Percentiles rank a stretch among this genome's conserved stretches.
Conservation (phyloP, 1,139 yeast species). For the Diutina sp. region DNA sequence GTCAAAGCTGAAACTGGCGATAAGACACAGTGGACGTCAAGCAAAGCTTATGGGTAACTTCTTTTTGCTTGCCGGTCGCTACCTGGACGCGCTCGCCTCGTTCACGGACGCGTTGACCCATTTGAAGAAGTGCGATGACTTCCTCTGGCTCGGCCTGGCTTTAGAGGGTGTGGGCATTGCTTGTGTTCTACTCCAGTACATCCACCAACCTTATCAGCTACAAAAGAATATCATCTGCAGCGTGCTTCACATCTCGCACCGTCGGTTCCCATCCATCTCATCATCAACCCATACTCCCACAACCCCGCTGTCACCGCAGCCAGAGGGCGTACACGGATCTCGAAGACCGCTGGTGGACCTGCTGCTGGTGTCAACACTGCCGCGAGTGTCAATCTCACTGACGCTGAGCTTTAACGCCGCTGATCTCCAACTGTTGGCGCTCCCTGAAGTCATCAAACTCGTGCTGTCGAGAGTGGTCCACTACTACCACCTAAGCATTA, state of each 20-base stretch:
- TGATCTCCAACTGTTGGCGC: conserved; percentile 9
- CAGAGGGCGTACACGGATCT: neutral
- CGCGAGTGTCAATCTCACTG: neutral
- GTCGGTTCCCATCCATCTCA: neutral
- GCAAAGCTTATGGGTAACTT: conserved; percentile 66
- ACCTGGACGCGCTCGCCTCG: conserved; percentile 54
- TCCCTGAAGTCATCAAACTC: conserved; percentile 38
- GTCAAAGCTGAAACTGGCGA: conserved; percentile 18
- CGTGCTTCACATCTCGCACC: neutral
- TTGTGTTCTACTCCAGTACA: conserved; percentile 44
- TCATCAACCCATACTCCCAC: neutral
- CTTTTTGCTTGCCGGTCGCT: conserved; percentile 67
- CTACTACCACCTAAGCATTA: conserved; percentile 47
- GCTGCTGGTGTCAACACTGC: neutral
- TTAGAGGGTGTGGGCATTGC: conserved; percentile 70
- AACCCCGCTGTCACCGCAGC: neutral
- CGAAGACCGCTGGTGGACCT: neutral
- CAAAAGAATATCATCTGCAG: conserved; percentile 19
- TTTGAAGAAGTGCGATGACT: conserved; percentile 55
- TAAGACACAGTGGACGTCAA: conserved; percentile 49
- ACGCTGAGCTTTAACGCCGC: neutral
- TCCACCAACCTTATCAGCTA: conserved; percentile 47
- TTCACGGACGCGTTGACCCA: conserved; percentile 60
- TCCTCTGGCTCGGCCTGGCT: conserved; percentile 80
- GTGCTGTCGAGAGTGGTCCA: conserved; percentile 33